Evolutionary conservation across 192 early-diverging fungal genomes (phyloP), one percentile per base, ranked within the genome.

Genomic region (Lobosporangium transversale): DNA sequence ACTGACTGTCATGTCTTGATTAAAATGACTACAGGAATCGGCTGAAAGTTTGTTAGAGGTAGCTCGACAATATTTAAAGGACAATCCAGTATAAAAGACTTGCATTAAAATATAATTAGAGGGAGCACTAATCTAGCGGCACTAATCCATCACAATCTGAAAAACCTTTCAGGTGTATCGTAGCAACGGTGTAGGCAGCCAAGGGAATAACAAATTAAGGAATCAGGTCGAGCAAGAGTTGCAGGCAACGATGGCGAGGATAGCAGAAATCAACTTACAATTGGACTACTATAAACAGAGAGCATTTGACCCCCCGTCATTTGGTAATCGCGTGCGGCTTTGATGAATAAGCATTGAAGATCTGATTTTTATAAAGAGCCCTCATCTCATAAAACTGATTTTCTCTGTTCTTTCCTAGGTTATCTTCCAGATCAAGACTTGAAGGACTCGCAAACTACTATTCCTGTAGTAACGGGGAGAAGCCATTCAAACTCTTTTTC

Each of bases 401-500:
- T 37, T 8, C 21, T 40, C 4, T 29, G 30, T 43, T 35, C 7
- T 36, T 23, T 3, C 52, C 44, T 76, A 76, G 73, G 53, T 0
- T 67, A 67, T 27, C 32, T 66, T 27, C 58, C 73, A 11, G 73
- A 76, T 0, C 55, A 75, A 30, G 53, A 48, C 7, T 17, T 67
- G 26, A 76, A 76, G 35, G 73, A 76, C 7, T 58, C 63, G 0
- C 51, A 76, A 10, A 52, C 59, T 15, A 56, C 73, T 0, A 62
- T 67, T 23, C 58, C 64, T 18, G 59, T 40, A 18, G 24, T 48
- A 6, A 62, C 58, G 45, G 23, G 73, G 62, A 37, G 73, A 27
- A 76, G 73, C 26, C 73, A 76, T 47, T 76, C 73, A 30, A 76
- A 76, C n/a, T 76, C 73, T 5, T 67, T 76, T 33, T 76, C 73